Base-by-base conservation (phyloP, 2,329 filamentous ascomycete genomes). In the Diaporthe destruens region DNA sequence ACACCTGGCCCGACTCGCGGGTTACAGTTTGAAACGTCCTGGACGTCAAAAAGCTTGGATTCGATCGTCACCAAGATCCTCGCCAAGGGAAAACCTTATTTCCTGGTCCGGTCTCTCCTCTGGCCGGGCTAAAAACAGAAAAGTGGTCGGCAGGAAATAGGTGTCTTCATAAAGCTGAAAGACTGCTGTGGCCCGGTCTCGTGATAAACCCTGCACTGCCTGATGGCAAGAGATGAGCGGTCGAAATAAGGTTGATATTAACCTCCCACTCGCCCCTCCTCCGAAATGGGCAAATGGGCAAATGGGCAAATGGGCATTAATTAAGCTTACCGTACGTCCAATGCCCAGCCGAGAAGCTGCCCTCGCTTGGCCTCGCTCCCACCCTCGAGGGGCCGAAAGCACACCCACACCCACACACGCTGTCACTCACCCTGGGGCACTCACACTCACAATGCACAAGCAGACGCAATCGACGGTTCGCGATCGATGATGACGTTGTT, bases 1-100 rank as follows among this genome's bases (percentile, higher is more conserved):
- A 34, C 29, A 34, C 8, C 56, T 20, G 57, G 39, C 11, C n/a
- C 23, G 57, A 51, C 59, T 65, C 59, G 59, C 59, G 44, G 59
- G 59, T 65, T 65, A 65, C 59, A 65, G 59, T 65, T 65, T 65
- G 59, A 65, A 65, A 65, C 59, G 59, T 65, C 29, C 59, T 65
- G 44, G 51, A 65, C 59, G 59, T 65, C 59, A 51, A 65, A 65
- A 65, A 65, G 59, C 59, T 65, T 65, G 44, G 59, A 51, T 47
- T 51, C 29, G 59, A 65, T 65, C 59, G 23, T 65, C 44, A 65
- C 59, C 59, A 65, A 65, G 59, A 65, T 65, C 44, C 59, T 51
- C 59, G 59, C 59, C 59, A 65, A 65, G 59, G 20, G 44, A 51
- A 63, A 65, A 44, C 59, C 49, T 65, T 51, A 65, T 65, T 36